Base-by-base conservation (phyloP, 2,329 filamentous ascomycete genomes). In the Dactylellina haptotyla region DNA sequence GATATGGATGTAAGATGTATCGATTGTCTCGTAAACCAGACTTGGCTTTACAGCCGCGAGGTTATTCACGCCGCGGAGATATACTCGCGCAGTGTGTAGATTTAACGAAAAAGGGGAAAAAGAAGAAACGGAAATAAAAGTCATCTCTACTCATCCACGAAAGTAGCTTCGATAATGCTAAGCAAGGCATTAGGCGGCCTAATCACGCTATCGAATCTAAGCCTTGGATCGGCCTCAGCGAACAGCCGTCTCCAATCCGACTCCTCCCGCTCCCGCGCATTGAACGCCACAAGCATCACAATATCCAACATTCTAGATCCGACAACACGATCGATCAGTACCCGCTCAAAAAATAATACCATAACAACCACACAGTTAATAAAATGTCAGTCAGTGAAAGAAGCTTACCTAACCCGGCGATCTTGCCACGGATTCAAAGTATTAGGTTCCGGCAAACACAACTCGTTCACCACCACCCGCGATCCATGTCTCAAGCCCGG, bases 211-310 rank as follows among this genome's bases (percentile, higher is more conserved):
- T 67, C 63, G 34, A 75, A 63, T 14, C 77, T 37, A 48, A 76
- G 66, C 12, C 75, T 75, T 14, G 45, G 23, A 72, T 79, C 78
- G 1, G 76, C 77, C 16, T 58, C 58, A n/a, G 41, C 75, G 9
- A 82, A 72, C 32, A 82, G 45, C 0, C 65, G 65, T 46, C 75
- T 77, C 79, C 80, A 82, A 20, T 81, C 80, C 0, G 73, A 75
- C 30, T 79, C 25, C 4, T 79, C 78, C n/a, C 81, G 72, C 63
- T 82, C 81, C 25, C 75, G 62, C 12, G 77, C 78, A 67, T 82
- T 82, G 37, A 81, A 81, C 2, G 71, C 74, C 64, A 80, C 77
- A 62, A 78, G 41, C 80, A 82, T 81, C 1, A 78, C 26, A 58
- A 82, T 56, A 72, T 82, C 80, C 26, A 79, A 73, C 57, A 76